Evolutionary conservation across 306 rosid species (phyloP).

Genomic region (Rosa chinensis): DNA sequence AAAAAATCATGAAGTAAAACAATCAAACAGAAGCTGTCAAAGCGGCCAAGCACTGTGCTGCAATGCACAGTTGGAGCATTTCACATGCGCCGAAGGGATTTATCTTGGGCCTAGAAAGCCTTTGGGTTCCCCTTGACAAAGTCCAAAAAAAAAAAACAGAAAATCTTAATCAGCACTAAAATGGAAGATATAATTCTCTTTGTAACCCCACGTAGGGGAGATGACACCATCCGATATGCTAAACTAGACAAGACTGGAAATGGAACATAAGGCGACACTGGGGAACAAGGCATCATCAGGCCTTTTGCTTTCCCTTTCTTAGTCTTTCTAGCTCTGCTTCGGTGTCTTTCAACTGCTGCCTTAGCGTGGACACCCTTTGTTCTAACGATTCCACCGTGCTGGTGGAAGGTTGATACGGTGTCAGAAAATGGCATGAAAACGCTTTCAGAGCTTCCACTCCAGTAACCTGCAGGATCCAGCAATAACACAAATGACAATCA

Average conservation of each 20-base stretch:
- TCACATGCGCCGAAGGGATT: no score
- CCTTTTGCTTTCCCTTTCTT: conserved; percentile 49
- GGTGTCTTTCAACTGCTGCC: conserved; percentile 57
- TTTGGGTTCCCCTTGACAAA: no score
- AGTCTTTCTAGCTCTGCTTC: conserved; percentile 70
- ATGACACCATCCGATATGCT: conserved; percentile 24
- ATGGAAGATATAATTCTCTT: conserved; percentile 19
- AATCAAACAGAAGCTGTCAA: not conserved
- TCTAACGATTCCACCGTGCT: conserved; percentile 62
- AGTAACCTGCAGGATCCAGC: conserved; percentile 64
- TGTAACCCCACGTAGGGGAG: conserved; percentile 26
- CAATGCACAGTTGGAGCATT: no score
- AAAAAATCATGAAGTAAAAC: not conserved
- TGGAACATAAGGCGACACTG: conserved; percentile 22
- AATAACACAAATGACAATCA: conserved; percentile 11
- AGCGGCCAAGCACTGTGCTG: no score
- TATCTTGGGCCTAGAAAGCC: no score
- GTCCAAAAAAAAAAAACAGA: no score
- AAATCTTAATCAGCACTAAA: conserved; percentile 10
- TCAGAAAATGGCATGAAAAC: conserved; percentile 61
- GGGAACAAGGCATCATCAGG: conserved; percentile 27
- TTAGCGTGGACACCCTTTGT: conserved; percentile 50
- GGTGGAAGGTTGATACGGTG: conserved; percentile 53
- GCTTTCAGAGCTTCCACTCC: conserved; percentile 78
- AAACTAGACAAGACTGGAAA: conserved; percentile 33